A percentile compares a stretch with the other conserved stretches of the same genome.
Conservation (phyloP, 1,139 yeast genomes). For the Taphrina pruni region DNA sequence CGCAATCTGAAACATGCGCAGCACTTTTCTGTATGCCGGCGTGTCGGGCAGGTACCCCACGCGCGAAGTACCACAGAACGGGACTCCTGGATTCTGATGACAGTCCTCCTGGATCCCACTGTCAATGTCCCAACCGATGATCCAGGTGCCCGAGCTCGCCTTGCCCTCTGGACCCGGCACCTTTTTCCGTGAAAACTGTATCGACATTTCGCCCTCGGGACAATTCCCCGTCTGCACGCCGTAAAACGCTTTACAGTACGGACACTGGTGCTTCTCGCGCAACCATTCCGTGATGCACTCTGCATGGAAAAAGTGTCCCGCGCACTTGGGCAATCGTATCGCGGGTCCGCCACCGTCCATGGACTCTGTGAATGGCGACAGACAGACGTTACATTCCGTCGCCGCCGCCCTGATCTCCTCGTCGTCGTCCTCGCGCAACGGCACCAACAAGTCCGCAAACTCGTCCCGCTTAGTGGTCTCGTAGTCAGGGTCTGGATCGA, state of each 20-base stretch:
- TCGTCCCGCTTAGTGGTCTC: conserved; percentile 4
- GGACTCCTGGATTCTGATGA: conserved; percentile 24
- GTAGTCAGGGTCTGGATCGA: conserved; percentile 23
- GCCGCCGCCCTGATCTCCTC: not conserved
- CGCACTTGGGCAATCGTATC: conserved; percentile 23
- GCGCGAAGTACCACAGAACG: conserved; percentile 17
- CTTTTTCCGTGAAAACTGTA: conserved; percentile 15
- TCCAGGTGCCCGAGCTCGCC: conserved; percentile 25
- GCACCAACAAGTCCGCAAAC: not conserved
- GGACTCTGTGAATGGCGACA: conserved; percentile 10
- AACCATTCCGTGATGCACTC: conserved; percentile 30
- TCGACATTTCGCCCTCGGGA: conserved; percentile 18
- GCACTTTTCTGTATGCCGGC: conserved; percentile 9
- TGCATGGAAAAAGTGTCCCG: conserved; percentile 27
- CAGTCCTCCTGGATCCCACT: conserved; percentile 25
- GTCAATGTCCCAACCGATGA: conserved; percentile 21
- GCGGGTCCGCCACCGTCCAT: not conserved
- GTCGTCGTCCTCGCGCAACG: not conserved
- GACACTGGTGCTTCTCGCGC: conserved; percentile 34
- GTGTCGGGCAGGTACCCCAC: conserved; percentile 32
- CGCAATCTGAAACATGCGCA: conserved; percentile 28
- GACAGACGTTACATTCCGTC: conserved; percentile 20
- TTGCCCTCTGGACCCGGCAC: conserved; percentile 22
- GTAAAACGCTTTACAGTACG: conserved; percentile 25
- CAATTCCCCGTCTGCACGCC: conserved; percentile 21